Conservation (phyloP, 805 yeast species). For the Hanseniaspora thailandica region DNA sequence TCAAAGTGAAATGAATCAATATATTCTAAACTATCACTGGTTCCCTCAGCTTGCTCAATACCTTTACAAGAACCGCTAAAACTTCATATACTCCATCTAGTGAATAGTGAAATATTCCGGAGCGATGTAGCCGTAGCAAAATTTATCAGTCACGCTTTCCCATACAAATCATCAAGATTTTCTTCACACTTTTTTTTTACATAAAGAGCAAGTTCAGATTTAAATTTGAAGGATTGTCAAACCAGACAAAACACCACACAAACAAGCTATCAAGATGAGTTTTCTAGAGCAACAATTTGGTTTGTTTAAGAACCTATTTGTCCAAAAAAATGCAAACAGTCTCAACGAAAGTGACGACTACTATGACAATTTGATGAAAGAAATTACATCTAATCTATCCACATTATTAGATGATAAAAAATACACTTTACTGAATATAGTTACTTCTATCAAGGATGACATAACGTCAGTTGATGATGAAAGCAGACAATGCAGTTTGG, state of each 20-base stretch:
- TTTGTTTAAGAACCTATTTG: slow-evolving; percentile 1
- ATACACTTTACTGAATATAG: slow-evolving; percentile 39
- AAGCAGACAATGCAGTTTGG: slow-evolving; percentile 40
- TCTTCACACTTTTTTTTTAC: not conserved
- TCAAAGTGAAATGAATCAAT: too few species aligned
- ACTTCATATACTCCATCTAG: too few species aligned
- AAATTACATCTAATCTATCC: not conserved
- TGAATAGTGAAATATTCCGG: not conserved
- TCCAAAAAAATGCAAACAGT: not conserved
- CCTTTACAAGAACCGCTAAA: too few species aligned
- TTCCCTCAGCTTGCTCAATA: too few species aligned
- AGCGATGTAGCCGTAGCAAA: not conserved
- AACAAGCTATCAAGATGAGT: not conserved
- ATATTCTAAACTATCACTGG: too few species aligned
- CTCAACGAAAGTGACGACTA: slow-evolving; percentile 1
- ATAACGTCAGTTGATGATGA: slow-evolving; percentile 48
- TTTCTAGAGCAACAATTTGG: slow-evolving; percentile 7
- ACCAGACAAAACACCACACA: not conserved
- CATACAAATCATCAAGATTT: not conserved
- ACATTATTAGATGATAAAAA: slow-evolving; percentile 17
- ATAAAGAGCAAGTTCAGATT: not conserved
- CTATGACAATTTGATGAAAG: slow-evolving; percentile 3
- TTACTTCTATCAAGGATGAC: slow-evolving; percentile 47
- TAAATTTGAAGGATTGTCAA: not conserved
- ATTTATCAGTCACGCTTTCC: not conserved